A percentile compares a stretch with the other conserved stretches of the same genome.
phyloP scores from a whole-genome alignment of 2,329 filamentous ascomycete species.

The Scleromitrula shiraiana region DNA sequence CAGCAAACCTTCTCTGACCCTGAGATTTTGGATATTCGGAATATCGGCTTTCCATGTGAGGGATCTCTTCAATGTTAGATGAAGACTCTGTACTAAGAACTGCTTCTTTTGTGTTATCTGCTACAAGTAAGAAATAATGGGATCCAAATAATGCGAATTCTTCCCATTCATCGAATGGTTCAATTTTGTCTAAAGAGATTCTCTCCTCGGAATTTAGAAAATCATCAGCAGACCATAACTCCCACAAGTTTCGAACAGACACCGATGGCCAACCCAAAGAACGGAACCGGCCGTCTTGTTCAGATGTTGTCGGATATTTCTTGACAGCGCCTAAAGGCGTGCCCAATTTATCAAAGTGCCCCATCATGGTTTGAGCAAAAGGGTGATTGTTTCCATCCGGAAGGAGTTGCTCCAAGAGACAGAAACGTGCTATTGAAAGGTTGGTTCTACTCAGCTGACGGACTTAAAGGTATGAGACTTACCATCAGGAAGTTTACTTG shows the following conservation, averaged over 20 bases:
- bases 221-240: slow-evolving; percentile 64
- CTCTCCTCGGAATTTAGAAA: slow-evolving; percentile 58
- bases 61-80: not conserved
- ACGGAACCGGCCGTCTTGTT: slow-evolving; percentile 62
- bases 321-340: slow-evolving; percentile 70
- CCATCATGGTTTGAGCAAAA: slow-evolving; percentile 79
- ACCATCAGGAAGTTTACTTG: slow-evolving; percentile 62
- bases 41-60: slow-evolving; percentile 25
- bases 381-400: slow-evolving; percentile 72
- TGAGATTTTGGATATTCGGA: slow-evolving; percentile 33
- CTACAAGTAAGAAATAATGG: slow-evolving; percentile 75
- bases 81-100: not conserved
- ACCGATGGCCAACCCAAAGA: slow-evolving; percentile 59
- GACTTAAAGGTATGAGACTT: slow-evolving; percentile 18
- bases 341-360: slow-evolving; percentile 72
- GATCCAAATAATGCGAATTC: slow-evolving; percentile 79
- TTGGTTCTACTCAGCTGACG: not conserved
- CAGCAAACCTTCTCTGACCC: slow-evolving; percentile 53
- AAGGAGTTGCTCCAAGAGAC: slow-evolving; percentile 77
- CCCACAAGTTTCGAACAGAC: slow-evolving; percentile 65
- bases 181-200: slow-evolving; percentile 55
- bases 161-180: slow-evolving; percentile 94
- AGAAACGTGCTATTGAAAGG: slow-evolving; percentile 61
- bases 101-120: slow-evolving; percentile 29
- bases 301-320: slow-evolving; percentile 56